Percentiles rank a stretch among this genome's conserved stretches.
Evolutionary conservation across 345 rosid species (phyloP).

Genomic region (Populus ilicifolia): DNA sequence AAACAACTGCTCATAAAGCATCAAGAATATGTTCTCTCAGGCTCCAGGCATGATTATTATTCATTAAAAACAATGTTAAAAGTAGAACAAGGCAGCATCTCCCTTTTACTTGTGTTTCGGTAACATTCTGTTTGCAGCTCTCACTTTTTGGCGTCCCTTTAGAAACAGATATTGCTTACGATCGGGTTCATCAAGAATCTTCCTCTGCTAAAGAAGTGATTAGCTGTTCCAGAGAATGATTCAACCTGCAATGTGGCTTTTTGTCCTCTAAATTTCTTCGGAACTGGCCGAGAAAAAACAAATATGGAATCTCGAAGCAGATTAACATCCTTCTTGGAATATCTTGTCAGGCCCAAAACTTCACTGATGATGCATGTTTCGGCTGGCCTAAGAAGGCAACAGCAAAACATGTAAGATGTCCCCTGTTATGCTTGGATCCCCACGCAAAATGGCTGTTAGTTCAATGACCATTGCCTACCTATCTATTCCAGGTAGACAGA

Average conservation of each 20-base stretch:
- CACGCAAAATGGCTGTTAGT: neutral
- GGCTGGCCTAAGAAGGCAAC: neutral
- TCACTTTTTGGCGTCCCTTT: conserved; percentile 11
- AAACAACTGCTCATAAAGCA: neutral
- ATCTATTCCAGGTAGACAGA: no score
- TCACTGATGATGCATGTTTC: neutral
- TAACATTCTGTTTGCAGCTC: conserved; percentile 31
- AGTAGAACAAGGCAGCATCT: conserved; percentile 19
- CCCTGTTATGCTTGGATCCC: neutral
- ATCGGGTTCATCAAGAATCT: neutral
- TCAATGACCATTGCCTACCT: neutral
- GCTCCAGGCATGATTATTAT: neutral
- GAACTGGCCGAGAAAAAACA: neutral
- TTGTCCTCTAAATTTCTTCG: neutral
- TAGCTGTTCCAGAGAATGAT: neutral
- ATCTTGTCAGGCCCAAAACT: neutral
- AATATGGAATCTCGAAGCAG: neutral
- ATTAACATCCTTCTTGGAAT: neutral
- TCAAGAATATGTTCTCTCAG: neutral
- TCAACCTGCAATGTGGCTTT: neutral
- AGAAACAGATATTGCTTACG: neutral
- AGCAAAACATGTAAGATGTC: neutral
- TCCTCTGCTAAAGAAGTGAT: neutral
- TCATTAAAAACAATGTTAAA: conserved; percentile 2
- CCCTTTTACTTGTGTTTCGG: conserved; percentile 5